Percentiles rank a stretch among this genome's conserved stretches.
Evolutionary conservation across 2,329 filamentous ascomycete genomes (phyloP).

Genomic region (Colletotrichum sp.): DNA sequence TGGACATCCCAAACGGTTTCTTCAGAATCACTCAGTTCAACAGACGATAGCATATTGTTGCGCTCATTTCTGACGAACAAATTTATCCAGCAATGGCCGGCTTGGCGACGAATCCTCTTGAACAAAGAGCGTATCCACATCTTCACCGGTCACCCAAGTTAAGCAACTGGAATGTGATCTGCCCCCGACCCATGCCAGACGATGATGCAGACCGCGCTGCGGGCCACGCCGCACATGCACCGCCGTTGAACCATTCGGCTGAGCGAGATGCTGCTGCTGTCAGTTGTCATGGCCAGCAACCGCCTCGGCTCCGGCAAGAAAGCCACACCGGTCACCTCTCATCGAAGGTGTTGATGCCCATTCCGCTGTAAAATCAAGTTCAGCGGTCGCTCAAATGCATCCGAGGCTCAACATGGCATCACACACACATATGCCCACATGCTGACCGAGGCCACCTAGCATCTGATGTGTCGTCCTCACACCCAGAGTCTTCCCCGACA

Average conservation of each 20-base stretch:
- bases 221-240: not conserved
- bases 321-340: not conserved
- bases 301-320: not conserved
- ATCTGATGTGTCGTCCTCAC: not conserved
- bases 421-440: not conserved
- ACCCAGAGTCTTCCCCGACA: not conserved
- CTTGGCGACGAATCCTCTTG: not conserved
- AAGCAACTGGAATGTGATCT: not conserved
- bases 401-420: not conserved
- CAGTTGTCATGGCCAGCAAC: not conserved
- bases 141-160: slow-evolving; percentile 19
- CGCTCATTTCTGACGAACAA: not conserved
- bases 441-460: not conserved
- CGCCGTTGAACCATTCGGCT: not conserved
- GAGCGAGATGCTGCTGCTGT: not conserved
- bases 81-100: not conserved
- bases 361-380: not conserved
- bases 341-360: not conserved
- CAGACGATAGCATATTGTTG: not conserved
- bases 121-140: slow-evolving; percentile 7
- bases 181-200: not conserved
- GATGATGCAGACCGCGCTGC: not conserved
- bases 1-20: not conserved
- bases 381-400: not conserved
- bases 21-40: not conserved